Evolutionary conservation across 495 filamentous ascomycete species (phyloP).

Genomic region (Penicillium malachiteum): DNA sequence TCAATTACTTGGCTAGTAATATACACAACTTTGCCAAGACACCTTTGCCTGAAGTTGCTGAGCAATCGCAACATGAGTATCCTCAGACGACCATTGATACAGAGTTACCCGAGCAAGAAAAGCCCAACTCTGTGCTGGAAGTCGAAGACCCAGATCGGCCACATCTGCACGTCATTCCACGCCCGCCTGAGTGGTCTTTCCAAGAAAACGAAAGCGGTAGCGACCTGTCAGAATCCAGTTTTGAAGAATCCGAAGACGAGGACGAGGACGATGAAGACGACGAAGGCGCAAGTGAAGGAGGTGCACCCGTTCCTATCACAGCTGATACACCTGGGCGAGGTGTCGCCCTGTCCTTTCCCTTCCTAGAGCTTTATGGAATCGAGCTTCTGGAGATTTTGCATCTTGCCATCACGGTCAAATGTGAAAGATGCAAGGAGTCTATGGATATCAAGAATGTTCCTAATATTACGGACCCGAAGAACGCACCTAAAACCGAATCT

Average conservation of each 20-base stretch:
- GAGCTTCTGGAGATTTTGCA: conserved; percentile 72
- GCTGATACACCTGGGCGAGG: conserved; percentile 56
- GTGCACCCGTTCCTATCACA: conserved; percentile 35
- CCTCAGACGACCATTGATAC: neutral
- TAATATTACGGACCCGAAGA: conserved; percentile 40
- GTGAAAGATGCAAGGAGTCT: conserved; percentile 76
- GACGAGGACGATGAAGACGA: conserved; percentile 27
- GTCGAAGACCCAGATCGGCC: conserved; percentile 47
- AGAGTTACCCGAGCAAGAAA: conserved; percentile 16
- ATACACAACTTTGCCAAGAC: conserved; percentile 67
- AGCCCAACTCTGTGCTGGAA: conserved; percentile 4
- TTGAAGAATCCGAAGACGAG: conserved; percentile 24
- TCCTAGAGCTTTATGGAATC: conserved; percentile 75
- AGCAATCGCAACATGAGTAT: conserved; percentile 15
- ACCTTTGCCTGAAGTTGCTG: conserved; percentile 25
- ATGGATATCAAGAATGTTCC: conserved; percentile 71
- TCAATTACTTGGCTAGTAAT: conserved; percentile 78
- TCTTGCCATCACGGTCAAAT: conserved; percentile 75
- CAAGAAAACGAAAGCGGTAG: conserved; percentile 39
- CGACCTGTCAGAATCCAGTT: conserved; percentile 31
- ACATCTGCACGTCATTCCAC: conserved; percentile 74
- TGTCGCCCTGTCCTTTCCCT: conserved; percentile 79
- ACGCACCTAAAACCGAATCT: conserved; percentile 40
- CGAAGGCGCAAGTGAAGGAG: conserved; percentile 49
- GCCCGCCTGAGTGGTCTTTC: conserved; percentile 78